Conservation (phyloP, 2,329 filamentous ascomycete species). For the Alternaria burnsii region DNA sequence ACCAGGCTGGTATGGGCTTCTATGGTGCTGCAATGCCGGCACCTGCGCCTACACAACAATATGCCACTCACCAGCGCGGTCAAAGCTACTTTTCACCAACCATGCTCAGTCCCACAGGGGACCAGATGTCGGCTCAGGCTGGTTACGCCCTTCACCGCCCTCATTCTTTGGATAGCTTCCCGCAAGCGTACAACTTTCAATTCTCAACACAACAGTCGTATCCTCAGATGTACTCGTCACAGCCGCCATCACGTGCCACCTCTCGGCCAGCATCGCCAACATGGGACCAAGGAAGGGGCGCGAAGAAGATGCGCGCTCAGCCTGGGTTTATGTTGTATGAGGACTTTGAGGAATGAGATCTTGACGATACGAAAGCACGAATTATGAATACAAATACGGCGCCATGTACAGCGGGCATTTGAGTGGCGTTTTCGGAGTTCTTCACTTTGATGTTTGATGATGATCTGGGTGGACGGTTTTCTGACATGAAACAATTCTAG, state of each 20-base stretch:
- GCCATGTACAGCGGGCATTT: constrained; percentile 21
- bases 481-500: constrained; percentile 5
- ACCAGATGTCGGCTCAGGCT: constrained; percentile 24
- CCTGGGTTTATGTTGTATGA: constrained; percentile 31
- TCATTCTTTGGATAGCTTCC: constrained; percentile 38
- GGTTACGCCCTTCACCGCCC: constrained; percentile 34
- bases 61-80: constrained; percentile 29
- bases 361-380: constrained; percentile 25
- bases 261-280: constrained; percentile 40
- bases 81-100: constrained; percentile 32
- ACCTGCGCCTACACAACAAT: constrained; percentile 20
- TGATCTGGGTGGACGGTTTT: constrained; percentile 1
- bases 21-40: constrained; percentile 16
- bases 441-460: constrained; percentile 8
- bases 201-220: constrained; percentile 27
- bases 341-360: constrained; percentile 25
- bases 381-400: constrained; percentile 24
- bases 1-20: constrained; percentile 22
- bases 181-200: constrained; percentile 30
- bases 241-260: constrained; percentile 34
- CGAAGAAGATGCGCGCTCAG: constrained; percentile 33
- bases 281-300: constrained; percentile 37
- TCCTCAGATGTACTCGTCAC: constrained; percentile 37
- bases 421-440: constrained; percentile 22
- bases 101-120: constrained; percentile 34